Evolutionary conservation across 1,284 basidiomycete species (phyloP), one percentile per base, ranked within the genome.

Genomic region (Ganoderma multipileum): DNA sequence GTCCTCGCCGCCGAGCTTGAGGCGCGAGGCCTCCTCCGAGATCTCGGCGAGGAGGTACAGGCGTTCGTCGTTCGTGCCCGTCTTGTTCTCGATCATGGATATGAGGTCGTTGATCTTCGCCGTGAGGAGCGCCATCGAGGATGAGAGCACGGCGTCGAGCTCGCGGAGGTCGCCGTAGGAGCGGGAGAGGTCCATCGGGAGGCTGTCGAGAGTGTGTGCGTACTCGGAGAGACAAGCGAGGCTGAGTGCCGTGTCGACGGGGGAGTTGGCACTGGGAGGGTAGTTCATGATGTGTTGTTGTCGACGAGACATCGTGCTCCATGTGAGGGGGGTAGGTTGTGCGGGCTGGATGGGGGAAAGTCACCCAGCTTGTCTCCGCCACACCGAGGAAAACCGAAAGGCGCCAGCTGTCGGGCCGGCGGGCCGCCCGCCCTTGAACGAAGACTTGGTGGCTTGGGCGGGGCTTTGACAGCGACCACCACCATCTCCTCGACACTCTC

Each of bases 1-100:
- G 89, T 99, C 97, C 80, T 99, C 98, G 57, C 95, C 95, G 50
- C 98, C 98, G 68, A 97, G 89, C 80, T 96, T 96, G 83, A 98
- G 95, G 61, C 94, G 88, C 52, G 88, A 84, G 0, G 96, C 95
- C 80, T 98, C 97, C 71, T 98, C 96, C 12, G 96, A 95, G 76
- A 98, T 96, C 79, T 98, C 95, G 69, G 91, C 89, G 70, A 99
- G 89, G 38, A 97, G 89, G 82, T 91, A 89, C 64, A 99, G 90
- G 50, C 96, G 89, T 74, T 95, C 89, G 69, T 93, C 91, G 71
- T 95, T 94, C 8, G 89, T 83, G 52, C 86, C 84, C 1, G 81
- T 78, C 65, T 89, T 86, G 74, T 91, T 85, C 77, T 95, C 91
- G 77, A 97, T 90, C 86, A 94, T 90, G 71, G 83, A 80, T 42